Evolutionary conservation across 2,329 filamentous ascomycete species (phyloP).

Genomic region (Bipolaris sorokiniana): DNA sequence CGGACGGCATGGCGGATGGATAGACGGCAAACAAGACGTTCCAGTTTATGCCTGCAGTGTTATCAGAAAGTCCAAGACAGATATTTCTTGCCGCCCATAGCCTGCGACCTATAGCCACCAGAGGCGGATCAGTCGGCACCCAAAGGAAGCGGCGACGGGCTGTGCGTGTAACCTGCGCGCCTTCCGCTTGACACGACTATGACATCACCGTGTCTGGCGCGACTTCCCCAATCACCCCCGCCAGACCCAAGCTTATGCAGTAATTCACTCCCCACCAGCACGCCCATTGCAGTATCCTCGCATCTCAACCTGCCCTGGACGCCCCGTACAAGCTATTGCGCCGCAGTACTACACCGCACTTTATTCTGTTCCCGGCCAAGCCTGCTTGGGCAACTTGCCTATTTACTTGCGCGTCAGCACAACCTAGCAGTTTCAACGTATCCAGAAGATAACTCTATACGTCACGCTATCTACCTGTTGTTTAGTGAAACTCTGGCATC

Average conservation of each 20-base stretch:
- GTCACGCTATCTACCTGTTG: constrained; percentile 11
- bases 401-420: constrained; percentile 5
- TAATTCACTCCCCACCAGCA: constrained; percentile 22
- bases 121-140: constrained; percentile 9
- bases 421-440: constrained; percentile 29
- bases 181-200: constrained; percentile 24
- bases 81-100: background rate
- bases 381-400: constrained; percentile 16
- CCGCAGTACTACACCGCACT: background rate
- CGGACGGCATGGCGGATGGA: background rate
- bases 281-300: constrained; percentile 7
- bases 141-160: constrained; percentile 2
- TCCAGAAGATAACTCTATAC: constrained; percentile 22
- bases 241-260: constrained; percentile 25
- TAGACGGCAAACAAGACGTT: background rate
- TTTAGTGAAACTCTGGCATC: constrained; percentile 16
- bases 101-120: no score
- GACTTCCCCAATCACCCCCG: constrained; percentile 25
- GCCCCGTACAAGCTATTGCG: constrained; percentile 13
- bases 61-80: background rate
- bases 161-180: constrained; percentile 9
- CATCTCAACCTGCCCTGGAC: background rate
- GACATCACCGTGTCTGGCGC: constrained; percentile 31
- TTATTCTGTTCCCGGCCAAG: background rate
- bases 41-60: background rate